phyloP scores from a whole-genome alignment of 345 rosid species.

The Dipteronia sinensis region DNA sequence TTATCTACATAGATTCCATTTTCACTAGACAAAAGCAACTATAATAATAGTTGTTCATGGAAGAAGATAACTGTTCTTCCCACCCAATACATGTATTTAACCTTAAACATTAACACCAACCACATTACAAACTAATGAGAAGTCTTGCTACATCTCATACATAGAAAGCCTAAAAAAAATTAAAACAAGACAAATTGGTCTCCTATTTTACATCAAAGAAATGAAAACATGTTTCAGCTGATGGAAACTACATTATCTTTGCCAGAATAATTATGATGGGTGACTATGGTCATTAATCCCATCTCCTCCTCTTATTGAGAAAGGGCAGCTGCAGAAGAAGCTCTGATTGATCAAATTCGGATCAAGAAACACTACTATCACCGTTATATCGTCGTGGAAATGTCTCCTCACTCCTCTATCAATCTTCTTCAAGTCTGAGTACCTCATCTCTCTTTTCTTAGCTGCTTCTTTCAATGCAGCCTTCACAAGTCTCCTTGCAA shows the following conservation, averaged over 20 bases:
- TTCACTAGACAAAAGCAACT: not conserved
- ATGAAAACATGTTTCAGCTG: not conserved
- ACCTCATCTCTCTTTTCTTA: slow-evolving; percentile 83
- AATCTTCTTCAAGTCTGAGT: slow-evolving; percentile 66
- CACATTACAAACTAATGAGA: not conserved
- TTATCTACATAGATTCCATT: not conserved
- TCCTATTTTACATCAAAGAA: not conserved
- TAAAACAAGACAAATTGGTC: not conserved
- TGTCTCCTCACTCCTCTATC: slow-evolving; percentile 69
- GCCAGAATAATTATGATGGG: not conserved
- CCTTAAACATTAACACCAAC: not conserved
- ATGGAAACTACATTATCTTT: not conserved
- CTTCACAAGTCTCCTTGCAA: slow-evolving; percentile 68
- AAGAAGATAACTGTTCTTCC: not conserved
- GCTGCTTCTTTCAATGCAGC: slow-evolving; percentile 76
- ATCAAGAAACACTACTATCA: slow-evolving; percentile 53
- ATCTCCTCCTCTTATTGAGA: slow-evolving; percentile 60
- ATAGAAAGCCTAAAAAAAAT: not conserved
- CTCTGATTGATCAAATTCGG: slow-evolving; percentile 10
- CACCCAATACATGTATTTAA: not conserved
- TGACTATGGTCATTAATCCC: not conserved
- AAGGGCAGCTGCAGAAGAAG: slow-evolving; percentile 23
- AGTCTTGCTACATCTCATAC: not conserved
- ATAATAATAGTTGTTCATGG: not conserved
- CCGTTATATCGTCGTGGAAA: slow-evolving; percentile 76